These are phyloP conservation scores for Dalbergia cochinchinensis DNA, from an alignment of 306 rosid genomes.

Conservation along the genomic window DNA sequence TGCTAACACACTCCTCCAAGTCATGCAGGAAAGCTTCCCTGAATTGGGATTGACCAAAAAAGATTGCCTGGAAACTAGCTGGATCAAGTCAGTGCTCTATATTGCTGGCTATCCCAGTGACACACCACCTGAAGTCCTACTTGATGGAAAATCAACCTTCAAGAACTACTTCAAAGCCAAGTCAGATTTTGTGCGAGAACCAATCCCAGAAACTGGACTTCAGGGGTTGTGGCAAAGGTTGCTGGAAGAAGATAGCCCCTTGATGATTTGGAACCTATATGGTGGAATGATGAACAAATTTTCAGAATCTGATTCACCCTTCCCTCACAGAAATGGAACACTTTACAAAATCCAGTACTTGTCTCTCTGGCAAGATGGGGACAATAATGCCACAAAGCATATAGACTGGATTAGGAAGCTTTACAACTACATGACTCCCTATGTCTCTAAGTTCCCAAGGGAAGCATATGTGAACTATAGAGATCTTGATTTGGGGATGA, in stretches of 20 bases:
- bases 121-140: constrained; percentile 66
- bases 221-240: constrained; percentile 81
- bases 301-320: constrained; percentile 68
- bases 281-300: constrained; percentile 80
- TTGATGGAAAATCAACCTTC: constrained; percentile 69
- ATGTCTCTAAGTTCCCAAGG: constrained; percentile 78
- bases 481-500: constrained; percentile 88
- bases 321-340: constrained; percentile 81
- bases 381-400: constrained; percentile 55
- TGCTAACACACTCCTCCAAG: constrained; percentile 57
- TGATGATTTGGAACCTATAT: constrained; percentile 73
- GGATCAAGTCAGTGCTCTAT: constrained; percentile 80
- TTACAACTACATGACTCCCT: constrained; percentile 75
- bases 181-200: constrained; percentile 72
- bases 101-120: constrained; percentile 75
- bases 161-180: constrained; percentile 87
- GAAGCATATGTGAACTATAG: constrained; percentile 84
- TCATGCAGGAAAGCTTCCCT: constrained; percentile 66
- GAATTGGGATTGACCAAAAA: constrained; percentile 66
- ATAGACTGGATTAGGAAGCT: constrained; percentile 79
- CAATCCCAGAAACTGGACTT: constrained; percentile 68
- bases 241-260: constrained; percentile 58
- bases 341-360: constrained; percentile 76
- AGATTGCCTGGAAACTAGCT: constrained; percentile 71
- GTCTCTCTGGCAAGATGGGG: constrained; percentile 56